Conservation (phyloP, 805 yeast genomes). For the Schizosaccharomyces lindneri region DNA sequence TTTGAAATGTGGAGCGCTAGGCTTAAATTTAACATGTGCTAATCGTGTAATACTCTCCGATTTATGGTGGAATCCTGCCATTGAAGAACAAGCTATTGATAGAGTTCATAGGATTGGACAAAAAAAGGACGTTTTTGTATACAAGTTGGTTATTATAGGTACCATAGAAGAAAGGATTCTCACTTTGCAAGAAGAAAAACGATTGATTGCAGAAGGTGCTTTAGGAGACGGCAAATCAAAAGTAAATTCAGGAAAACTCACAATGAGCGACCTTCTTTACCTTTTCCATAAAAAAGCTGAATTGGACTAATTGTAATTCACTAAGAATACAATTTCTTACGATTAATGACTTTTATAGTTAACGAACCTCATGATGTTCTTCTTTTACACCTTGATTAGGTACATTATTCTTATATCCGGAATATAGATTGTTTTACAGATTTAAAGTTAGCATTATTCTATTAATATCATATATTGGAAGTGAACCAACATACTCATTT, state of each 20-base stretch:
- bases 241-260: constrained; percentile 8
- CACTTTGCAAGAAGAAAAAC: constrained; percentile 53
- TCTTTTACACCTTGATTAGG: too few relatives aligned
- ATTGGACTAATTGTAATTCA: background rate
- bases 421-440: too few relatives aligned
- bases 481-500: too few relatives aligned
- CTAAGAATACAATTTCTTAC: background rate
- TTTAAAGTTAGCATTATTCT: too few relatives aligned
- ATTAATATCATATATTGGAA: too few relatives aligned
- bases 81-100: constrained; percentile 27
- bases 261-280: constrained; percentile 10
- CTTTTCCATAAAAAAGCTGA: constrained; percentile 8
- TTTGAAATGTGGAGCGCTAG: constrained; percentile 21
- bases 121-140: constrained; percentile 19
- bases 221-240: constrained; percentile 31
- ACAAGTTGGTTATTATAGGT: constrained; percentile 17
- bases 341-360: background rate
- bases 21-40: constrained; percentile 21
- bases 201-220: constrained; percentile 57
- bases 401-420: too few relatives aligned
- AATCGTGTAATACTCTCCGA: constrained; percentile 20
- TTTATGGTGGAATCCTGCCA: constrained; percentile 30
- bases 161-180: constrained; percentile 40
- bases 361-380: too few relatives aligned
- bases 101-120: constrained; percentile 28